Conservation (phyloP, 768 basidiomycete species). For the Omphalotus guepiniiformis region DNA sequence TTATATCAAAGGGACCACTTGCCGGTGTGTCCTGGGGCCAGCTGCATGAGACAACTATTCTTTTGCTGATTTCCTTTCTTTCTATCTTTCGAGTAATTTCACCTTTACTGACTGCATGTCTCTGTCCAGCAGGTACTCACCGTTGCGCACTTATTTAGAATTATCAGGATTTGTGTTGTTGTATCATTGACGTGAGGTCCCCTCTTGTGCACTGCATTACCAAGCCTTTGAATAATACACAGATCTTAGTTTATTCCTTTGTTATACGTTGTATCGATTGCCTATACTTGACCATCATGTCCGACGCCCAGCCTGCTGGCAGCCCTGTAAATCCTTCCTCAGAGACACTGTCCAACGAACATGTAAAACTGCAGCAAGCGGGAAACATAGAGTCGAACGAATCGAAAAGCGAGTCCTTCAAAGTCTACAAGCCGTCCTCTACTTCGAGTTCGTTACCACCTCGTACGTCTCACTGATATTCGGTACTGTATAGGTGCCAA, state of each 20-base stretch:
- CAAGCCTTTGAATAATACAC: no score
- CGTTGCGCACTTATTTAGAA: no score
- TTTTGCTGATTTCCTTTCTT: slow-evolving; percentile 35
- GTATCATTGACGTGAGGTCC: slow-evolving; percentile 14
- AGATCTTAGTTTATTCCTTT: no score
- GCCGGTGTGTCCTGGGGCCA: slow-evolving; percentile 69
- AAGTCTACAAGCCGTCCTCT: slow-evolving; percentile 44
- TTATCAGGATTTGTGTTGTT: slow-evolving; percentile 4
- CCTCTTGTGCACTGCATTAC: neutral
- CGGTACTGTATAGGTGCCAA: slow-evolving; percentile 3
- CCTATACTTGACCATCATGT: slow-evolving; percentile 8
- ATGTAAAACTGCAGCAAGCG: slow-evolving; percentile 1
- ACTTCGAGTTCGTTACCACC: slow-evolving; percentile 21
- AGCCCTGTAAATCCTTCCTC: slow-evolving; percentile 12
- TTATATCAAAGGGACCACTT: slow-evolving; percentile 69
- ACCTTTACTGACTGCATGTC: slow-evolving; percentile 18
- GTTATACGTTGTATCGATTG: slow-evolving; percentile 6
- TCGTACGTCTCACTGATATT: slow-evolving; percentile 27
- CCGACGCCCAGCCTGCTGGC: slow-evolving; percentile 10
- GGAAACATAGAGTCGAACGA: neutral
- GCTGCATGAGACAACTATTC: slow-evolving; percentile 65
- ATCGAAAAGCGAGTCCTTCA: slow-evolving; percentile 14
- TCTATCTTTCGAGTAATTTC: slow-evolving; percentile 2
- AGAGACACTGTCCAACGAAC: neutral
- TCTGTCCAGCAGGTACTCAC: slow-evolving; percentile 6